Evolutionary conservation across 768 basidiomycete genomes (phyloP).

Genomic region (Heimioporus sp.): DNA sequence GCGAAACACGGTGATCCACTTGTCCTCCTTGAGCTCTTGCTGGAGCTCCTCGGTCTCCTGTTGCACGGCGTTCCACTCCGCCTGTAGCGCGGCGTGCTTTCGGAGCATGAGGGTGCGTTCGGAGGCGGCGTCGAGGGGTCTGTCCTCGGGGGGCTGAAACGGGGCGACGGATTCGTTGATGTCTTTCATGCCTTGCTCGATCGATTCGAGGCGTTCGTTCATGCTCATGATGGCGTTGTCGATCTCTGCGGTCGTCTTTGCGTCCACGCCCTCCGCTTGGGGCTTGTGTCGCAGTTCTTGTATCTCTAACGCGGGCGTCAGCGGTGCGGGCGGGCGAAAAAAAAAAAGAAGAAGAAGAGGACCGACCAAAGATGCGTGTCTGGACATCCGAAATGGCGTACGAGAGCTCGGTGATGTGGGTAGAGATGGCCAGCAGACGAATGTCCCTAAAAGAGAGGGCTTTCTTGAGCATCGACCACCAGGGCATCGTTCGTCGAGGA

Average conservation of each 20-base stretch:
- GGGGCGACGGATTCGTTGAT: slow-evolving; percentile 67
- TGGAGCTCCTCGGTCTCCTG: slow-evolving; percentile 77
- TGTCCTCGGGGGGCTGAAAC: slow-evolving; percentile 46
- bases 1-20: slow-evolving; percentile 93
- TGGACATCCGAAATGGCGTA: slow-evolving; percentile 88
- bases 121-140: slow-evolving; percentile 44
- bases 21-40: slow-evolving; percentile 96
- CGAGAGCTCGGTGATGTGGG: slow-evolving; percentile 84
- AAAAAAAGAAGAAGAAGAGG: too few species aligned
- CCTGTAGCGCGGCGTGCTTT: slow-evolving; percentile 69
- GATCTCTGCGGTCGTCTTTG: slow-evolving; percentile 64
- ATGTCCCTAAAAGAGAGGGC: slow-evolving; percentile 55
- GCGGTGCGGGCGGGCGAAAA: slow-evolving; percentile 2
- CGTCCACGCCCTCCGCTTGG: slow-evolving; percentile 52
- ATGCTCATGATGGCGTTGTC: slow-evolving; percentile 79
- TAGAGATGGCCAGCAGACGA: slow-evolving; percentile 72
- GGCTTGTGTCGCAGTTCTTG: slow-evolving; percentile 91
- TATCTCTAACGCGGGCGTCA: slow-evolving; percentile 57
- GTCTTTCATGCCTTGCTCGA: slow-evolving; percentile 68
- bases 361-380: slow-evolving; percentile 83
- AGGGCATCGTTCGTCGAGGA: slow-evolving; percentile 20
- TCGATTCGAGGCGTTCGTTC: slow-evolving; percentile 73
- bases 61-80: slow-evolving; percentile 82
- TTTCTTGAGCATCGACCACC: slow-evolving; percentile 27
- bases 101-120: slow-evolving; percentile 49